These are phyloP conservation scores for Colletotrichum cordylinicola DNA, from an alignment of 2,329 filamentous ascomycete species.

Conservation along the genomic window DNA sequence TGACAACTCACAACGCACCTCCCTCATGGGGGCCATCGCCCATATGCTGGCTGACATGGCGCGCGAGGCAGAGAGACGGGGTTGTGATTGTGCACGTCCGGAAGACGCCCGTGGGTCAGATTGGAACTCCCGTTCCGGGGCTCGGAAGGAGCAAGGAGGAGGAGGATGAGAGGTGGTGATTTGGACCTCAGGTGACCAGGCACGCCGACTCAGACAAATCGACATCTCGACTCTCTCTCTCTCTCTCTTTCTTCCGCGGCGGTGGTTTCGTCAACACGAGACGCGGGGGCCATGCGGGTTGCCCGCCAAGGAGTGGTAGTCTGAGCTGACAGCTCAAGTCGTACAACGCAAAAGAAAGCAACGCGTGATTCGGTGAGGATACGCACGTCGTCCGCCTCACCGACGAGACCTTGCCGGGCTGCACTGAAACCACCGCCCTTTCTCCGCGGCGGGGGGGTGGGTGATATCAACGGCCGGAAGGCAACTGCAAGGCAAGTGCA, in stretches of 20 bases:
- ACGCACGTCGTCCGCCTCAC: conserved; percentile 10
- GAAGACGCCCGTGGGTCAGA: not conserved
- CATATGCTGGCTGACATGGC: conserved; percentile 14
- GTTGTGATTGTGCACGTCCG: not conserved
- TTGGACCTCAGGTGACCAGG: not conserved
- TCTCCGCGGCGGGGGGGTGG: not conserved
- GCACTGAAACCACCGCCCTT: not conserved
- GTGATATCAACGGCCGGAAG: not conserved
- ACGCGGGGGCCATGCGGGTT: conserved; percentile 16
- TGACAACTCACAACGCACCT: conserved; percentile 16
- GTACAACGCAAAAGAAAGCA: conserved; percentile 3
- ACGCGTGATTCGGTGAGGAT: conserved; percentile 17
- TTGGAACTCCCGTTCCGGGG: not conserved
- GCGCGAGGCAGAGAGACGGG: not conserved
- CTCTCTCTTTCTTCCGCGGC: not conserved
- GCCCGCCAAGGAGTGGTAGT: not conserved
- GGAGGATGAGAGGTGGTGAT: not conserved
- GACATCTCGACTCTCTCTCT: not conserved
- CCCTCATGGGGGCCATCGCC: not conserved
- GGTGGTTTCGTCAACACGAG: conserved; percentile 13
- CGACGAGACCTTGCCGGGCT: not conserved
- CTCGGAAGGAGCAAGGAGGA: not conserved
- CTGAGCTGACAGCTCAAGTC: conserved; percentile 17
- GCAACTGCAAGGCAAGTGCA: not conserved
- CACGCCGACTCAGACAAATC: not conserved